Conservation (phyloP, 495 filamentous ascomycete species). For the Neurospora tetrasperma region DNA sequence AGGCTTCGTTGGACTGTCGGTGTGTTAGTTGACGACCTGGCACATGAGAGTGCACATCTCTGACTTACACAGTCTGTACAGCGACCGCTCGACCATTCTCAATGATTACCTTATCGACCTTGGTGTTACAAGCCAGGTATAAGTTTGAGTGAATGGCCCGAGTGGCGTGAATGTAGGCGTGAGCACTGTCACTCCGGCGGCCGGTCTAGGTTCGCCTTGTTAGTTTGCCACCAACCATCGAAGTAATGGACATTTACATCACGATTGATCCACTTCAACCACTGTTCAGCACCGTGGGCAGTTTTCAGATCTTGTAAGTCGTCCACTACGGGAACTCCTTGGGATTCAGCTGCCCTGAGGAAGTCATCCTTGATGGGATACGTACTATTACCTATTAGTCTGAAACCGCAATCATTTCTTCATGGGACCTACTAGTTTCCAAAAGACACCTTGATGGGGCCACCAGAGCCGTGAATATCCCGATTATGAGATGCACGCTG, state of each 20-base stretch:
- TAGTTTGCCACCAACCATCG: background rate
- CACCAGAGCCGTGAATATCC: slow-evolving; percentile 68
- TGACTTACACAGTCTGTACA: slow-evolving; percentile 41
- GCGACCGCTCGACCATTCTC: slow-evolving; percentile 58
- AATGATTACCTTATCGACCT: slow-evolving; percentile 72
- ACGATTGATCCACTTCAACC: slow-evolving; percentile 62
- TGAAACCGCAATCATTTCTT: background rate
- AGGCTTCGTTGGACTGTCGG: slow-evolving; percentile 30
- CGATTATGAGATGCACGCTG: slow-evolving; percentile 65
- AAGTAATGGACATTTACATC: slow-evolving; percentile 34
- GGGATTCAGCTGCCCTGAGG: slow-evolving; percentile 64
- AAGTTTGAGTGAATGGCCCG: slow-evolving; percentile 57
- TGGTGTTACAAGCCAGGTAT: slow-evolving; percentile 68
- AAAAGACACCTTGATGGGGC: slow-evolving; percentile 79
- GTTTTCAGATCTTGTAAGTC: slow-evolving; percentile 60
- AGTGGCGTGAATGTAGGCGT: slow-evolving; percentile 63
- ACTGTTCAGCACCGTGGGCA: slow-evolving; percentile 47
- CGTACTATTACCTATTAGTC: slow-evolving; percentile 20
- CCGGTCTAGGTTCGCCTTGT: slow-evolving; percentile 37
- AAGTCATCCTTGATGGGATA: slow-evolving; percentile 72
- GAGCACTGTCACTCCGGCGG: slow-evolving; percentile 63
- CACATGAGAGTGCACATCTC: background rate
- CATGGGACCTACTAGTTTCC: slow-evolving; percentile 48
- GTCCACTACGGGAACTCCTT: slow-evolving; percentile 63
- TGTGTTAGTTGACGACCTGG: background rate